phyloP scores from a whole-genome alignment of 2,329 filamentous ascomycete species.

The Cercospora janseana region DNA sequence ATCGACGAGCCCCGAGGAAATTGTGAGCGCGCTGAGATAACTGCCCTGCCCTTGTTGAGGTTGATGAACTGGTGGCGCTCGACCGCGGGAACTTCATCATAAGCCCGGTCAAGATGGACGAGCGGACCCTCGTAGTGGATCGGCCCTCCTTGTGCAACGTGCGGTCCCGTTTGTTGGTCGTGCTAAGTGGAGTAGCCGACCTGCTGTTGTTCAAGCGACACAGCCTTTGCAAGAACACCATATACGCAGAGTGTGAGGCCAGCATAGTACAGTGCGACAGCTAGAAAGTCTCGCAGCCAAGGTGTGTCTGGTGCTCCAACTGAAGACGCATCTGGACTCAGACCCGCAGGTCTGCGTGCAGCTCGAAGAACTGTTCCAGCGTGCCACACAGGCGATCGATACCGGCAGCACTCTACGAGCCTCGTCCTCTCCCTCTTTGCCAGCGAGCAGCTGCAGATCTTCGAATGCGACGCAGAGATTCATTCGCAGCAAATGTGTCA shows the following conservation, averaged over 20 bases:
- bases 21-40: constrained; percentile 21
- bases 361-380: constrained; percentile 27
- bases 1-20: constrained; percentile 16
- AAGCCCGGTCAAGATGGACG: constrained; percentile 24
- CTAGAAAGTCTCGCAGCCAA: constrained; percentile 27
- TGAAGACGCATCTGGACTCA: constrained; percentile 22
- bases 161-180: constrained; percentile 1
- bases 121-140: constrained; percentile 22
- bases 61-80: constrained; percentile 26
- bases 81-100: constrained; percentile 19
- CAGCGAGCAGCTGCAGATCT: constrained; percentile 25
- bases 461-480: constrained; percentile 27
- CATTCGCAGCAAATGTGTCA: constrained; percentile 25
- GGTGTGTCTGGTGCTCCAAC: constrained; percentile 22
- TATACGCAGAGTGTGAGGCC: constrained; percentile 26
- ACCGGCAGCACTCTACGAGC: constrained; percentile 23
- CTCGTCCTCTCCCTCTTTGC: constrained; percentile 28
- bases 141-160: constrained; percentile 1
- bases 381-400: constrained; percentile 25
- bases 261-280: constrained; percentile 25
- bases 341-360: constrained; percentile 22
- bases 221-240: constrained; percentile 21
- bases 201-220: constrained; percentile 14
- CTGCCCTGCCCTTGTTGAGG: constrained; percentile 22
- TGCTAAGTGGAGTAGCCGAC: background rate